These are phyloP conservation scores for Pythium aquatile DNA, from an alignment of 352 stramenopile species.

Conservation along the genomic window DNA sequence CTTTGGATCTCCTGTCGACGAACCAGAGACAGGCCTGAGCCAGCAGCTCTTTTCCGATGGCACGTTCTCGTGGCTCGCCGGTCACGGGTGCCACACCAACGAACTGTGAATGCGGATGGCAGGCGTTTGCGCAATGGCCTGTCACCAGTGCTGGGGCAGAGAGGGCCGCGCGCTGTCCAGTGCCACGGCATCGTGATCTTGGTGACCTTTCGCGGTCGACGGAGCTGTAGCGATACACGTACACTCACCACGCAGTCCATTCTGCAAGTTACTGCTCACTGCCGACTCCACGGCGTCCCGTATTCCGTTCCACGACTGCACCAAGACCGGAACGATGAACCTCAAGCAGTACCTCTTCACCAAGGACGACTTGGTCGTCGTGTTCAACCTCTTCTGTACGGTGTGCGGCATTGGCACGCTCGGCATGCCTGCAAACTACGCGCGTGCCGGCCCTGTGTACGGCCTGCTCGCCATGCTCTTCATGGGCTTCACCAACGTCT, in stretches of 20 bases:
- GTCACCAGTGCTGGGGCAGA: neutral
- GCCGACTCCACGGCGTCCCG: no score
- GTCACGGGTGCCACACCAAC: slow-evolving; percentile 1
- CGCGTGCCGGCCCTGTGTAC: slow-evolving; percentile 39
- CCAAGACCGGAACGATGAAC: slow-evolving; percentile 22
- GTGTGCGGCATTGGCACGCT: slow-evolving; percentile 73
- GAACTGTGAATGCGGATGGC: neutral
- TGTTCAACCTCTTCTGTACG: slow-evolving; percentile 55
- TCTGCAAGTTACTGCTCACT: no score
- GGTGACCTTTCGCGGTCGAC: neutral
- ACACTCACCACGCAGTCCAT: neutral
- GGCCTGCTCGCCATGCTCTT: slow-evolving; percentile 27
- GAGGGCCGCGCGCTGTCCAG: slow-evolving; percentile 2
- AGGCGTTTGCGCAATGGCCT: slow-evolving; percentile 18
- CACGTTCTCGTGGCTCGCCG: neutral
- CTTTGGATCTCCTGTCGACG: slow-evolving; percentile 11
- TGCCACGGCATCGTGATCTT: neutral
- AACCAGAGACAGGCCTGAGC: neutral
- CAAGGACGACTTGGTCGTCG: slow-evolving; percentile 24
- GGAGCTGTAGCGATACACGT: neutral
- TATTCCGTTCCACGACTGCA: slow-evolving; percentile 2
- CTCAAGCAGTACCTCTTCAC: slow-evolving; percentile 27
- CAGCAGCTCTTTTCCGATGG: neutral
- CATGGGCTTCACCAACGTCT: slow-evolving; percentile 29
- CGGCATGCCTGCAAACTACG: slow-evolving; percentile 69